phyloP scores from a whole-genome alignment of 345 rosid species.

The Rhodomyrtus tomentosa region DNA sequence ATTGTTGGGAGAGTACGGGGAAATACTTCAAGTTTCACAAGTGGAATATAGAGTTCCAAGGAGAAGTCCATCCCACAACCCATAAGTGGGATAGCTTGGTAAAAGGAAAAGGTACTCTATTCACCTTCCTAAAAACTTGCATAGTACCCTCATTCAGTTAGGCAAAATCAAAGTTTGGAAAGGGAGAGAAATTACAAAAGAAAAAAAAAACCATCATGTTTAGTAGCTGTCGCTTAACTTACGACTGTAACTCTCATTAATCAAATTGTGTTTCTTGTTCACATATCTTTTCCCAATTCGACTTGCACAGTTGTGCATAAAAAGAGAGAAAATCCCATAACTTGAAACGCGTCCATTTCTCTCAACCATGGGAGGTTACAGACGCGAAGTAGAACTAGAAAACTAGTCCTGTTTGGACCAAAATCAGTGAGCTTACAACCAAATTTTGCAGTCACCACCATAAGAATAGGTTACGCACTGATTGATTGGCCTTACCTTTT shows the following conservation, averaged over 20 bases:
- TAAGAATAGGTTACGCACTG: not conserved
- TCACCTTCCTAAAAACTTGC: not conserved
- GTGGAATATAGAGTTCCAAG: not conserved
- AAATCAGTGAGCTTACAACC: not conserved
- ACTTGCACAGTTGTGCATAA: not conserved
- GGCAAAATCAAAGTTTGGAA: not conserved
- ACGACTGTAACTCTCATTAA: not conserved
- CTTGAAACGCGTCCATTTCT: not conserved
- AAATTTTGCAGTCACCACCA: not conserved
- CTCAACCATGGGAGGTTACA: not conserved
- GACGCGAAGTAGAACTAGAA: not conserved
- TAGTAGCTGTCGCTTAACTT: not conserved
- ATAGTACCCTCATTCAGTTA: not conserved
- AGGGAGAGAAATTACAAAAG: not conserved
- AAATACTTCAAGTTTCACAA: not conserved
- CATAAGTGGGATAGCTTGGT: not conserved
- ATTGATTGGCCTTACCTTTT: not conserved
- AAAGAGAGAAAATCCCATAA: not conserved
- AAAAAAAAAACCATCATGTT: not conserved
- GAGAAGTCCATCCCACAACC: not conserved
- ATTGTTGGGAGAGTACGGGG: not conserved
- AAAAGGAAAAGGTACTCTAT: not conserved
- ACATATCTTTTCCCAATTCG: not conserved
- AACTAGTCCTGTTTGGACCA: not conserved
- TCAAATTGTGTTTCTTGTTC: not conserved